A percentile compares a stretch with the other conserved stretches of the same genome.
Conservation (phyloP, 768 basidiomycete species). For the Clathrus columnatus region DNA sequence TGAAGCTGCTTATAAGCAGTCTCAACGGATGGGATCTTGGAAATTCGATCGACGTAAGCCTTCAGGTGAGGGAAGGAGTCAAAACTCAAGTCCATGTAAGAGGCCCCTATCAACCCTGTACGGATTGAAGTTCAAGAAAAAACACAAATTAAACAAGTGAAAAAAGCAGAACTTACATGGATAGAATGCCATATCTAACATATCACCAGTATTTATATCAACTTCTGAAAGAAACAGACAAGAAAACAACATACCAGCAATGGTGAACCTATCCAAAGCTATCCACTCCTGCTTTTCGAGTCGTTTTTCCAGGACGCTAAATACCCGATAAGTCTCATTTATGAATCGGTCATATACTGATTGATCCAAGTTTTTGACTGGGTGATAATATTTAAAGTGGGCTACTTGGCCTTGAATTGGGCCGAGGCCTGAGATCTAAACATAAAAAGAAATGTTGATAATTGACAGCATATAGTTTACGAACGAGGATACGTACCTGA, state of each 20-base stretch:
- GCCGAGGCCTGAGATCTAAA: constrained; percentile 2
- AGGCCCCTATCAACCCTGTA: too few species aligned
- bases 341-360: constrained; percentile 12
- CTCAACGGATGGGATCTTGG: not conserved
- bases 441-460: not conserved
- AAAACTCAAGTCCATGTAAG: not conserved
- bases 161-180: too few species aligned
- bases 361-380: constrained; percentile 13
- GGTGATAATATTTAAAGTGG: constrained; percentile 14
- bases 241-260: too few species aligned
- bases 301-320: too few species aligned
- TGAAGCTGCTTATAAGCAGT: too few species aligned
- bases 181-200: constrained; percentile 1
- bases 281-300: too few species aligned
- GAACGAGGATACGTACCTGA: not conserved
- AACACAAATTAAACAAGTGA: too few species aligned
- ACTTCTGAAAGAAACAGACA: too few species aligned
- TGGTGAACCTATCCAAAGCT: too few species aligned
- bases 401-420: constrained; percentile 1
- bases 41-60: not conserved
- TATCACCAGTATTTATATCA: not conserved
- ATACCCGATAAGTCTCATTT: too few species aligned
- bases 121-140: too few species aligned
- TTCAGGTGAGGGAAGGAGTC: not conserved
- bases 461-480: not conserved